Conservation (phyloP, 257 asterid species). For the Forsythia viridissima region DNA sequence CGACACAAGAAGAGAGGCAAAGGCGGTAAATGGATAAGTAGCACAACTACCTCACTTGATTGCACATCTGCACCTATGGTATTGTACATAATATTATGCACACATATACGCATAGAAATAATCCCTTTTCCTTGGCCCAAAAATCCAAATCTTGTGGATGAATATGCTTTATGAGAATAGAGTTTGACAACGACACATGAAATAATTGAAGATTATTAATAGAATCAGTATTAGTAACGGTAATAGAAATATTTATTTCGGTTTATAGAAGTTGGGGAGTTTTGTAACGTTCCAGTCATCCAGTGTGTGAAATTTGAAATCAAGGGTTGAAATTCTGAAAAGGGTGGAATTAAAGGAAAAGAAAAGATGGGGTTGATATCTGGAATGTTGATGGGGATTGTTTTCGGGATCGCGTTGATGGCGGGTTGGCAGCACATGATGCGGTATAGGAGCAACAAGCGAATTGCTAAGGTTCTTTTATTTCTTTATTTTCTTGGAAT, state of each 20-base stretch:
- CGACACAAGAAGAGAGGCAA: background rate
- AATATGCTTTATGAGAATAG: background rate
- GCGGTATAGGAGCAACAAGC: constrained; percentile 69
- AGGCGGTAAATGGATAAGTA: background rate
- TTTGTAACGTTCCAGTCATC: background rate
- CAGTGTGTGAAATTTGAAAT: background rate
- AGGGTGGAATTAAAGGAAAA: background rate
- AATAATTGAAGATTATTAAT: background rate
- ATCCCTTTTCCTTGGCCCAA: background rate
- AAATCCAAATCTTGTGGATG: constrained; percentile 1
- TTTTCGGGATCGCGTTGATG: constrained; percentile 86
- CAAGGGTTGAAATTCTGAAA: constrained; percentile 17
- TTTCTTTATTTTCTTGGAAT: background rate
- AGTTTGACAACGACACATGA: background rate
- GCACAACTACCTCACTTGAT: background rate
- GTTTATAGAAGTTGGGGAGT: background rate
- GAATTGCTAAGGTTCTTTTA: constrained; percentile 71
- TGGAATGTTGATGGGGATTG: constrained; percentile 81
- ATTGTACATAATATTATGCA: background rate
- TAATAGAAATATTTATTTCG: background rate
- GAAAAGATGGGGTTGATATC: constrained; percentile 79
- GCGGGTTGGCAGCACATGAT: constrained; percentile 88
- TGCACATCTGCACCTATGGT: background rate
- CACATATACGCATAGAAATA: background rate
- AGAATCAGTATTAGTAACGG: background rate